These are phyloP conservation scores for Trichoderma guizhouense DNA, from an alignment of 2,329 filamentous ascomycete species.

Conservation along the genomic window DNA sequence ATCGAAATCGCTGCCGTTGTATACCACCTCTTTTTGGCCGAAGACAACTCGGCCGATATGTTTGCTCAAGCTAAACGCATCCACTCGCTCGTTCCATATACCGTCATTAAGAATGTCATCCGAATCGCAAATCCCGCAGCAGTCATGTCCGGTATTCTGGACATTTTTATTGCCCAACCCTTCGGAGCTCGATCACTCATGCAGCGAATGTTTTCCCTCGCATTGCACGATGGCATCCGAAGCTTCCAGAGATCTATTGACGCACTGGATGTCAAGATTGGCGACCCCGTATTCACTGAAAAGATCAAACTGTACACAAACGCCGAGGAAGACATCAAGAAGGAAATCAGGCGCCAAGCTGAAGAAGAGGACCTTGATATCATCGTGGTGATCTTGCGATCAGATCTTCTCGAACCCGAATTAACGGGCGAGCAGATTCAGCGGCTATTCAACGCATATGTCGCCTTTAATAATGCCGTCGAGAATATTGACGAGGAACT, in stretches of 20 bases:
- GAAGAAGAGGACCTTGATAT: constrained; percentile 73
- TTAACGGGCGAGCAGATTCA: constrained; percentile 73
- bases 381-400: constrained; percentile 78
- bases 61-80: constrained; percentile 93
- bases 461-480: constrained; percentile 88
- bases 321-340: constrained; percentile 71
- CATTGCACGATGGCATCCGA: constrained; percentile 84
- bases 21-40: constrained; percentile 94
- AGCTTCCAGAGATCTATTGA: constrained; percentile 86
- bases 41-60: constrained; percentile 95
- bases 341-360: constrained; percentile 70
- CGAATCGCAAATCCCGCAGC: constrained; percentile 93
- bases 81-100: constrained; percentile 91
- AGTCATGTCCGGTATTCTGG: constrained; percentile 93
- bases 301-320: constrained; percentile 81
- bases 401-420: constrained; percentile 69
- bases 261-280: constrained; percentile 69
- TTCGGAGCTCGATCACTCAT: constrained; percentile 87
- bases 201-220: constrained; percentile 91
- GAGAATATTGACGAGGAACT: constrained; percentile 88
- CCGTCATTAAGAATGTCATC: constrained; percentile 92
- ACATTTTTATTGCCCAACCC: constrained; percentile 92
- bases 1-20: constrained; percentile 96
- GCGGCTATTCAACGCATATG: constrained; percentile 88
- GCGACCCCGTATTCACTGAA: constrained; percentile 71